Percentiles rank a stretch among this genome's conserved stretches.
These are phyloP conservation scores for Arthrobotrys pseudoclavata DNA, from an alignment of 2,329 filamentous ascomycete species.

Conservation along the genomic window DNA sequence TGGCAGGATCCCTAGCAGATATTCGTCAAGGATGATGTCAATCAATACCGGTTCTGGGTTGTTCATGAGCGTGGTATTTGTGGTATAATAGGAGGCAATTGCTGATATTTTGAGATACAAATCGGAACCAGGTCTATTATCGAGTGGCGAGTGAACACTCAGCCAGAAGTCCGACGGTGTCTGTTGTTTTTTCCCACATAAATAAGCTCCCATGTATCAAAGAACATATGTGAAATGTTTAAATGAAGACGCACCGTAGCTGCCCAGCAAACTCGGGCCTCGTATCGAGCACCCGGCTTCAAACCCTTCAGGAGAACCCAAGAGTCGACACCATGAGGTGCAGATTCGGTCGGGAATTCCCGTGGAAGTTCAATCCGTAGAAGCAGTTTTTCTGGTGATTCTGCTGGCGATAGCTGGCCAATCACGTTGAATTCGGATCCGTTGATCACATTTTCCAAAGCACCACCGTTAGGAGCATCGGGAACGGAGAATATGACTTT, in stretches of 20 bases:
- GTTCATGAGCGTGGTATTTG: conserved; percentile 80
- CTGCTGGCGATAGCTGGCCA: conserved; percentile 29
- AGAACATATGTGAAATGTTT: not conserved
- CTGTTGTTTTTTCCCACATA: conserved; percentile 68
- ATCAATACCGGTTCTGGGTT: conserved; percentile 79
- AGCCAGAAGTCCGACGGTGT: conserved; percentile 87
- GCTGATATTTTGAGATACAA: conserved; percentile 81
- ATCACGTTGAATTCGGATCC: conserved; percentile 67
- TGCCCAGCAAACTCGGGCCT: conserved; percentile 92
- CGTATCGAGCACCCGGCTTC: conserved; percentile 81
- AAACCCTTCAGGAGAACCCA: conserved; percentile 85
- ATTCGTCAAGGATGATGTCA: conserved; percentile 65
- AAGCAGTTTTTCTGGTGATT: conserved; percentile 27
- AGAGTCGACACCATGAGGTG: conserved; percentile 73
- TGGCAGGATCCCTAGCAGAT: conserved; percentile 36
- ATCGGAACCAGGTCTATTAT: conserved; percentile 67
- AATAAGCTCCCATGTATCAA: conserved; percentile 2
- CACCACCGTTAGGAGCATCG: conserved; percentile 48
- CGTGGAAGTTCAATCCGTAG: conserved; percentile 42
- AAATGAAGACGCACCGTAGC: conserved; percentile 78
- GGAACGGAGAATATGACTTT: conserved; percentile 90
- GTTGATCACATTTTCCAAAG: conserved; percentile 67
- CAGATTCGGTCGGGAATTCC: conserved; percentile 73
- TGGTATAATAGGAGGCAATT: conserved; percentile 86
- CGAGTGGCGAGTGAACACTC: conserved; percentile 69